phyloP scores from a whole-genome alignment of 1,284 basidiomycete species.

The Microbotryomycetes sp. region DNA sequence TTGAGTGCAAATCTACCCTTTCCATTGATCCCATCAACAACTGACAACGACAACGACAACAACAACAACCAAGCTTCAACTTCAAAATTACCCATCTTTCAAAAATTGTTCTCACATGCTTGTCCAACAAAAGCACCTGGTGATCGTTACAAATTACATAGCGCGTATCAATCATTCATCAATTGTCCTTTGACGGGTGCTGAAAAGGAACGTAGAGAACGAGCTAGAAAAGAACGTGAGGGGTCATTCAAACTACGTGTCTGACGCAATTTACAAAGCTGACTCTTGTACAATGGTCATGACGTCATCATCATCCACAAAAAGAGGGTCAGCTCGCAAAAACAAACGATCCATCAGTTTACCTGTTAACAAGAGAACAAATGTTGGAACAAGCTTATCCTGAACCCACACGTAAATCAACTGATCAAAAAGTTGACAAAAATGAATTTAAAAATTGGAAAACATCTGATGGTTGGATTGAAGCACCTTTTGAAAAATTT shows the following conservation, averaged over 20 bases:
- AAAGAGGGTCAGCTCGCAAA: conserved; percentile 21
- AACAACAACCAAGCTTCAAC: conserved; percentile 29
- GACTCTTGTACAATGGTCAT: conserved; percentile 16
- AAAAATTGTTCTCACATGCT: conserved; percentile 77
- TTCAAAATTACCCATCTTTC: conserved; percentile 61
- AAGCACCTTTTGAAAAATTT: conserved; percentile 54
- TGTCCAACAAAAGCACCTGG: conserved; percentile 85
- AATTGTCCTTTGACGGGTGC: conserved; percentile 67
- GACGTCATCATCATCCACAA: conserved; percentile 4
- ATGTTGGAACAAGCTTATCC: conserved; percentile 89
- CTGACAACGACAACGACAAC: neutral
- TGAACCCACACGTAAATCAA: conserved; percentile 70
- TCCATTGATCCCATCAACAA: conserved; percentile 28
- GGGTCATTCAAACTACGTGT: conserved; percentile 15
- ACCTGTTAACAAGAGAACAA: conserved; percentile 67
- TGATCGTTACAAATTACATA: conserved; percentile 72
- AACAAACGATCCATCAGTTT: conserved; percentile 58
- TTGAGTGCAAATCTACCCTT: conserved; percentile 52
- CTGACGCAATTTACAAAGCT: conserved; percentile 2
- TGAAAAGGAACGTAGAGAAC: conserved; percentile 61
- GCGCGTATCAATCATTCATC: conserved; percentile 73
- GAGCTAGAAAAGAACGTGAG: conserved; percentile 54
- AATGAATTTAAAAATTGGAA: conserved; percentile 31
- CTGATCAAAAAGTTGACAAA: conserved; percentile 19
- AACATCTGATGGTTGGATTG: conserved; percentile 49